Conservation (phyloP, 2,329 filamentous ascomycete species). For the Claviceps sp. region DNA sequence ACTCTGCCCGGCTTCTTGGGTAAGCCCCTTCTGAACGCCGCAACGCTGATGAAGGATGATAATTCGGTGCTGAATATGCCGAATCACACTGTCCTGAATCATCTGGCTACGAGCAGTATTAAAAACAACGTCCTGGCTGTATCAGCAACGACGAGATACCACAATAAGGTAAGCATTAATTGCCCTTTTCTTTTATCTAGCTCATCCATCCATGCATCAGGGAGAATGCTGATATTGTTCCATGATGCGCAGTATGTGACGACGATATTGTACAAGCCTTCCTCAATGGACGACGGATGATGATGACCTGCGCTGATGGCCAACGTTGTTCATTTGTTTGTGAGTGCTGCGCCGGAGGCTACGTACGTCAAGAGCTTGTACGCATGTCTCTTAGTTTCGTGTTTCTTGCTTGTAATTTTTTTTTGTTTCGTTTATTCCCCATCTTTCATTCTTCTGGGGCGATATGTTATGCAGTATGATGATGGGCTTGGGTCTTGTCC, state of each 20-base stretch:
- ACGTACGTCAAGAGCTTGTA: background rate
- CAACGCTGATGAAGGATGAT: conserved; percentile 89
- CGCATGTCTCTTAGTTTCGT: background rate
- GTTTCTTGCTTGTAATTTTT: too few species aligned
- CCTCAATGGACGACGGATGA: conserved; percentile 38
- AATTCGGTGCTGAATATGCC: conserved; percentile 94
- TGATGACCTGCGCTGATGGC: background rate
- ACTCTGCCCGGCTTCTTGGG: conserved; percentile 79
- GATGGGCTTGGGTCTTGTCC: background rate
- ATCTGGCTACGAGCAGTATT: conserved; percentile 93
- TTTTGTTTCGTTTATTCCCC: too few species aligned
- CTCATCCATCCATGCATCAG: too few species aligned
- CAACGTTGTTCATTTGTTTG: background rate
- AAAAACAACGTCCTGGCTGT: conserved; percentile 92
- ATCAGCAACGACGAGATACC: conserved; percentile 93
- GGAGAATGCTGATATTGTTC: background rate
- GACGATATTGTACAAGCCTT: conserved; percentile 94
- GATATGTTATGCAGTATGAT: background rate
- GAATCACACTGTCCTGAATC: conserved; percentile 93
- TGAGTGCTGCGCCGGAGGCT: background rate
- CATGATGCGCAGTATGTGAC: conserved; percentile 64
- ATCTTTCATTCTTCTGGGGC: background rate
- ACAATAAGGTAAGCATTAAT: conserved; percentile 58
- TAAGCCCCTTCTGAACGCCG: conserved; percentile 88
- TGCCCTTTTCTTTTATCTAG: too few species aligned